Evolutionary conservation across 1,284 basidiomycete species (phyloP), one percentile per base, ranked within the genome.

Genomic region (Agroathelia rolfsii): DNA sequence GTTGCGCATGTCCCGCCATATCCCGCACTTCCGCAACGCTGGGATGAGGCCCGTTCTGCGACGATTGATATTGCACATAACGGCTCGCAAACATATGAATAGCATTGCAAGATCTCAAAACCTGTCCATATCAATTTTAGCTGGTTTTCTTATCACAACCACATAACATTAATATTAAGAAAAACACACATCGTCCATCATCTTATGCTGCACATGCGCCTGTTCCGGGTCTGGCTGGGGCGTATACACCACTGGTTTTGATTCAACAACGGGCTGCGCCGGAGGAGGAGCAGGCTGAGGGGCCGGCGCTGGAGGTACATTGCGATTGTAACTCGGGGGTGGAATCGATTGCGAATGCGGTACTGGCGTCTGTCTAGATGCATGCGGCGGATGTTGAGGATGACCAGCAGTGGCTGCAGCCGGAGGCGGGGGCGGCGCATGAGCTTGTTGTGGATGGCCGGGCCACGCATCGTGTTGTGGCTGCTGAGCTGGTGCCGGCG

Each of bases 21-120:
- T 81, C 73, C 30, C 62, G 56, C 6, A 83, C 49, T 47, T 83
- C 80, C 2, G 59, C 55, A 5, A 64, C 48, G 4, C 59, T 38
- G 2, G 79, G 79, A 37, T 67, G 60, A 3, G 69, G 64, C 10
- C 60, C 45, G 26, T 33, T 17, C 21, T 21, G 24, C 28, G 23
- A 23, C 36, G n/a, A 25, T 13, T 28, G 9, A 36, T 23, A 48
- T 68, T 38, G 39, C 80, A 77, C 72, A 53, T 75, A 83, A 43
- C 66, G 72, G 35, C 55, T 65, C 7, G 81, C 76, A 47, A 83
- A 83, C 5, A 59, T 39, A 45, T 76, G 75, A 30, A 84, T 45
- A 16, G 62, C 55, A 24, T 56, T 59, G 37, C 80, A 84, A 42
- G 76, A 71, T 37, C 67, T 62, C 38, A 72, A 49, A 32, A 83